Conservation (phyloP, 176 grass and related monocot genomes). For the Eleusine coracana region DNA sequence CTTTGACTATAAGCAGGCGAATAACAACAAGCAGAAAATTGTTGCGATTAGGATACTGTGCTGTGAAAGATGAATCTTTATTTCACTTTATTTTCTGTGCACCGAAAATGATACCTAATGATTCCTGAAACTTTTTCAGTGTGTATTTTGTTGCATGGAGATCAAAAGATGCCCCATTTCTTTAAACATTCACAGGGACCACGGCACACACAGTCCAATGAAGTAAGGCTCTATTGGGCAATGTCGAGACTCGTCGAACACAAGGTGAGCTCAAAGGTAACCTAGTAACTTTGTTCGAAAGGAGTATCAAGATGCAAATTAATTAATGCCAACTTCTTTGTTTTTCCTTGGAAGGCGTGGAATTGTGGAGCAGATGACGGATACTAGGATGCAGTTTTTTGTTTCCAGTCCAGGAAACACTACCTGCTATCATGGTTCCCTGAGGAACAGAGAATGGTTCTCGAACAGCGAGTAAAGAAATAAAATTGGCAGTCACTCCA, state of each 20-base stretch:
- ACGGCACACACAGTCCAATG: slow-evolving; percentile 41
- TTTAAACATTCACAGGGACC: slow-evolving; percentile 40
- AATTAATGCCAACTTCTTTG: background rate
- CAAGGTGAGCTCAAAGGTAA: slow-evolving; percentile 44
- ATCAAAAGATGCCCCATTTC: slow-evolving; percentile 30
- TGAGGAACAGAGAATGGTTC: slow-evolving; percentile 1
- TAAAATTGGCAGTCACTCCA: background rate
- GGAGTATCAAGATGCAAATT: slow-evolving; percentile 11
- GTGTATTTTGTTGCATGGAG: slow-evolving; percentile 18
- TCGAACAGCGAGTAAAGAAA: background rate
- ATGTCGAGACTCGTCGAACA: slow-evolving; percentile 19
- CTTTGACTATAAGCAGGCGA: background rate
- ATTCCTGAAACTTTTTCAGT: background rate
- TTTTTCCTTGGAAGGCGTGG: slow-evolving; percentile 24
- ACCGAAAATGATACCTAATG: slow-evolving; percentile 12
- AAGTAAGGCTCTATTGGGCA: slow-evolving; percentile 29
- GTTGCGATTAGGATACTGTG: background rate
- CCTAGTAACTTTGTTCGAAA: slow-evolving; percentile 14
- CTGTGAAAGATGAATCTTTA: slow-evolving; percentile 8
- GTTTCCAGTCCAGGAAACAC: slow-evolving; percentile 47
- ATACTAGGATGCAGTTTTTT: slow-evolving; percentile 7
- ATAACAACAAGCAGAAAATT: background rate
- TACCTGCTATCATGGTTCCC: slow-evolving; percentile 35
- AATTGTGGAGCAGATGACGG: slow-evolving; percentile 25
- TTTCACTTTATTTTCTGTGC: background rate